These are phyloP conservation scores for Globisporangium takayamanum DNA, from an alignment of 352 stramenopile genomes.

Conservation along the genomic window DNA sequence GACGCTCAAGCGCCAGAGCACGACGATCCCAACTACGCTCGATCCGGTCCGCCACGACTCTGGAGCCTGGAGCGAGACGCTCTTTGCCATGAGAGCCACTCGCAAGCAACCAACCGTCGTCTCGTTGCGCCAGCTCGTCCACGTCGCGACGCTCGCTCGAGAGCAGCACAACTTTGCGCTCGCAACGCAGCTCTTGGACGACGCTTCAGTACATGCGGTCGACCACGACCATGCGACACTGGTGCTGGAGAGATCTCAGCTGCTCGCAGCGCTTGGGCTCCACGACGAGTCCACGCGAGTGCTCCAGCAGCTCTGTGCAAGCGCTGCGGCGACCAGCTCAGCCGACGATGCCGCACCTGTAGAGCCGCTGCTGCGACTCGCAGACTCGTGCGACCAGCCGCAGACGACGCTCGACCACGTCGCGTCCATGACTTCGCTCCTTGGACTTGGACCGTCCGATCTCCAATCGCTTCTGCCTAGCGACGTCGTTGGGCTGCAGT, in stretches of 20 bases:
- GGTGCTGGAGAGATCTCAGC: slow-evolving; percentile 29
- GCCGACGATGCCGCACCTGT: not conserved
- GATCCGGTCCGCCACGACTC: slow-evolving; percentile 31
- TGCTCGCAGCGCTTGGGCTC: slow-evolving; percentile 31
- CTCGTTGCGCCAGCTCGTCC: slow-evolving; percentile 15
- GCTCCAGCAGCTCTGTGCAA: slow-evolving; percentile 20
- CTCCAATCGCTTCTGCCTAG: not conserved
- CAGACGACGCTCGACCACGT: slow-evolving; percentile 15
- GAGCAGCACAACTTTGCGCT: slow-evolving; percentile 51
- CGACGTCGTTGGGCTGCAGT: not conserved
- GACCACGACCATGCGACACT: not conserved
- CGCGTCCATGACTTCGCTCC: slow-evolving; percentile 2
- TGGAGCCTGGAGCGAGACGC: slow-evolving; percentile 25
- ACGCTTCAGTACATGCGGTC: slow-evolving; percentile 9
- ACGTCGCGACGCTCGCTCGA: slow-evolving; percentile 37
- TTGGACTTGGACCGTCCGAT: not conserved
- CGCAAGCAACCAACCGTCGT: not conserved
- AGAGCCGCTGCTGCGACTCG: slow-evolving; percentile 26
- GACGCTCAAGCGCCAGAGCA: not conserved
- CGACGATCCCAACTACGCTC: slow-evolving; percentile 4
- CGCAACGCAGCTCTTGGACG: slow-evolving; percentile 23
- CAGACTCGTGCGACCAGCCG: slow-evolving; percentile 12
- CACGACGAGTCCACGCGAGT: slow-evolving; percentile 23
- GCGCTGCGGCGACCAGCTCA: not conserved
- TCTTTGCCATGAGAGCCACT: not conserved